These are phyloP conservation scores for Neurospora sp. DNA, from an alignment of 495 filamentous ascomycete genomes.

Conservation along the genomic window DNA sequence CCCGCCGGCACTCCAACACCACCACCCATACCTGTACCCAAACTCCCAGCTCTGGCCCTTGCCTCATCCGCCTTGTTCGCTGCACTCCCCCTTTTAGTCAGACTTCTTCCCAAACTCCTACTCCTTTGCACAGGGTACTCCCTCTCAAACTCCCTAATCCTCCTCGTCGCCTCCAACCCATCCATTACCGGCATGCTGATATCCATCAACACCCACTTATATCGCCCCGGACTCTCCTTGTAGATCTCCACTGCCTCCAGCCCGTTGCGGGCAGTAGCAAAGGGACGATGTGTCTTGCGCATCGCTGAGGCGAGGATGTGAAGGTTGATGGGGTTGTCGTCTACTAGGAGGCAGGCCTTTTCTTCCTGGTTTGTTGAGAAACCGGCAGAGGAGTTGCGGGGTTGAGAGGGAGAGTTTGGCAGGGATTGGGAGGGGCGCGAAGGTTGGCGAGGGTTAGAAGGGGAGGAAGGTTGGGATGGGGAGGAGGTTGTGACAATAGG, in stretches of 20 bases:
- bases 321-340: constrained; percentile 36
- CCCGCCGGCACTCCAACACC: not conserved
- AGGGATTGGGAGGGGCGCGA: not conserved
- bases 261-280: constrained; percentile 47
- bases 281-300: constrained; percentile 40
- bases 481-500: not conserved
- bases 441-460: not conserved
- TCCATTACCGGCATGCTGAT: constrained; percentile 69
- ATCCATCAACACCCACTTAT: constrained; percentile 38
- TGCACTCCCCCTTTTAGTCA: not conserved
- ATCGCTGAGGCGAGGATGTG: constrained; percentile 42
- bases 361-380: not conserved
- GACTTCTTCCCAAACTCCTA: not conserved
- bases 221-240: constrained; percentile 15
- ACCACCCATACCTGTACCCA: not conserved
- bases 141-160: constrained; percentile 51
- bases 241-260: constrained; percentile 48
- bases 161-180: constrained; percentile 51
- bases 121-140: not conserved
- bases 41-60: not conserved
- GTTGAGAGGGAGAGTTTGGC: not conserved
- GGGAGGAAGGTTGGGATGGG: not conserved
- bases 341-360: constrained; percentile 27
- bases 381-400: not conserved
- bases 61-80: not conserved